A percentile compares a stretch with the other conserved stretches of the same genome.
phyloP scores from a whole-genome alignment of 2,329 filamentous ascomycete genomes.

The Achaetomium macrosporum region DNA sequence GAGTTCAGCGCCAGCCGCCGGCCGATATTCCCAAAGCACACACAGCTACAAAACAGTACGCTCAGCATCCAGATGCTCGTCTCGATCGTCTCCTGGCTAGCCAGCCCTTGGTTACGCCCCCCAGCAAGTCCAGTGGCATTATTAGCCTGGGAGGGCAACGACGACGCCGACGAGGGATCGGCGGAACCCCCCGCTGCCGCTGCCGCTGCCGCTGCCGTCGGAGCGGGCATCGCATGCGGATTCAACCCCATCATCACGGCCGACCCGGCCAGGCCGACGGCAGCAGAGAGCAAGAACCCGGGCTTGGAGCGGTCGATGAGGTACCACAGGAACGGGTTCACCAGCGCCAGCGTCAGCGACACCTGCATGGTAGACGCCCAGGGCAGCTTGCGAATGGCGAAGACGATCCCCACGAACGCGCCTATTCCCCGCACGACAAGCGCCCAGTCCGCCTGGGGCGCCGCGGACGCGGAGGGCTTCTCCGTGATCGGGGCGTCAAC shows the following conservation, averaged over 20 bases:
- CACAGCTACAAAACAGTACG: conserved; percentile 87
- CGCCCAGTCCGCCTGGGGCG: conserved; percentile 62
- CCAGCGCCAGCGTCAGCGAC: conserved; percentile 79
- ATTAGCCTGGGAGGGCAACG: conserved; percentile 17
- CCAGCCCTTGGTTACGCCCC: conserved; percentile 22
- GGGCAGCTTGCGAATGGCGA: conserved; percentile 77
- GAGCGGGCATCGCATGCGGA: conserved; percentile 63
- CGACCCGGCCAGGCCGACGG: conserved; percentile 70
- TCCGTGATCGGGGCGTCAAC: conserved; percentile 22
- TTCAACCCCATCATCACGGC: conserved; percentile 67
- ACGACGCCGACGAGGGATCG: conserved; percentile 25
- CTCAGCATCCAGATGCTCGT: conserved; percentile 85
- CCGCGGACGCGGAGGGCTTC: background rate
- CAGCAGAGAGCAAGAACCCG: conserved; percentile 72
- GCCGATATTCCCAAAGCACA: conserved; percentile 96
- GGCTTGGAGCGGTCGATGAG: conserved; percentile 84
- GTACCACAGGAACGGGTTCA: conserved; percentile 94
- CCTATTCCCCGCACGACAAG: conserved; percentile 52
- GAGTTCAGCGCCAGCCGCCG: conserved; percentile 61
- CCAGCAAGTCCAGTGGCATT: background rate
- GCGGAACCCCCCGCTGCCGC: too few species aligned
- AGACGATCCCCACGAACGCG: conserved; percentile 56
- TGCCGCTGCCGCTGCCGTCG: background rate
- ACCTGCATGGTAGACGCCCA: conserved; percentile 96
- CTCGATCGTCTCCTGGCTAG: conserved; percentile 59